phyloP scores from a whole-genome alignment of 306 rosid species.

The Oemleria cerasiformis region DNA sequence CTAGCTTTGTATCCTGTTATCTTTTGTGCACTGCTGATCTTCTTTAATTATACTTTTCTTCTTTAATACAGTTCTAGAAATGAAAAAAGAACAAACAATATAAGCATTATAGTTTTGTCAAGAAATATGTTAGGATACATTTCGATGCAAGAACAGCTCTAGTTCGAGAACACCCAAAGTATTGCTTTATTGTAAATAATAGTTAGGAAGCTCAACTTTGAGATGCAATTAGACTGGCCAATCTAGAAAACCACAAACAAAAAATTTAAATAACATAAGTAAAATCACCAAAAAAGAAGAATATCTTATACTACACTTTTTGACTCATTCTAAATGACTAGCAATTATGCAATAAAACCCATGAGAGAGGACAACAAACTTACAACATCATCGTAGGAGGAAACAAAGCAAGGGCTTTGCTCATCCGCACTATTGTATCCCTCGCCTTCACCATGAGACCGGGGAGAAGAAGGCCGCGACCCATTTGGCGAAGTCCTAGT shows the following conservation, averaged over 20 bases:
- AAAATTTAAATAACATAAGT: not conserved
- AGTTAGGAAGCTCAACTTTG: not conserved
- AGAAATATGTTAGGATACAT: not conserved
- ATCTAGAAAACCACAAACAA: not conserved
- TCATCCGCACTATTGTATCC: slow-evolving; percentile 97
- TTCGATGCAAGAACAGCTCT: not conserved
- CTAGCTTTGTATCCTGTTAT: not conserved
- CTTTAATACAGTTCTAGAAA: not conserved
- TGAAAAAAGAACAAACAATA: not conserved
- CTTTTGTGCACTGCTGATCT: not conserved
- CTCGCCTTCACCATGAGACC: slow-evolving; percentile 85
- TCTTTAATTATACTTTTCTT: not conserved
- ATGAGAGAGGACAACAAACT: slow-evolving; percentile 28
- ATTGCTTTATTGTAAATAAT: not conserved
- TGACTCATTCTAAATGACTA: not conserved
- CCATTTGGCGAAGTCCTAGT: slow-evolving; percentile 71
- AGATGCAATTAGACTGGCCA: not conserved
- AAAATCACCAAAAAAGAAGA: not conserved
- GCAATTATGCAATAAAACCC: not conserved
- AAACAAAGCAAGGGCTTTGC: slow-evolving; percentile 67
- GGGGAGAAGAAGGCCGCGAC: slow-evolving; percentile 86
- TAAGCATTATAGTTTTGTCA: not conserved
- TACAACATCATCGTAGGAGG: slow-evolving; percentile 78
- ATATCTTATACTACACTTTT: not conserved
- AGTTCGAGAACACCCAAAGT: not conserved